Conservation (phyloP, 2,329 filamentous ascomycete genomes). For the Leptographium radiaticola region DNA sequence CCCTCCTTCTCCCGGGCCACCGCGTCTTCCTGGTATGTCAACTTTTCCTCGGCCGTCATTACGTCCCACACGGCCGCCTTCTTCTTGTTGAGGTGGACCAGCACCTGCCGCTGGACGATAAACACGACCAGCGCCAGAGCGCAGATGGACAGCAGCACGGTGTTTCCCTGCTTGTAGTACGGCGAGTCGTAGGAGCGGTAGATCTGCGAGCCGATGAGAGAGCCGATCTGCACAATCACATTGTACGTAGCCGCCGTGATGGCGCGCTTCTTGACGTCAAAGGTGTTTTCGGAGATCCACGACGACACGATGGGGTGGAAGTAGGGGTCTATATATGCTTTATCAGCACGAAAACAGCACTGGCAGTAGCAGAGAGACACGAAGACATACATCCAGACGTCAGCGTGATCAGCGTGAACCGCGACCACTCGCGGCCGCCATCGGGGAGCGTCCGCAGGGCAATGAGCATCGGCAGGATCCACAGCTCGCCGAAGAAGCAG, state of each 20-base stretch:
- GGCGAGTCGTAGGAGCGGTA: conserved; percentile 42
- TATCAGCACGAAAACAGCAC: background rate
- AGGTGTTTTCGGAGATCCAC: conserved; percentile 3
- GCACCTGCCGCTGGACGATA: conserved; percentile 28
- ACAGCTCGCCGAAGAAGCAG: conserved; percentile 21
- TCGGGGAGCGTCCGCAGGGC: conserved; percentile 35
- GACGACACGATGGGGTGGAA: background rate
- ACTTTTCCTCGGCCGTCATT: conserved; percentile 34
- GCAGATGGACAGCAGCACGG: conserved; percentile 35
- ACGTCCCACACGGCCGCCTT: conserved; percentile 32
- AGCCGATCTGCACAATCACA: conserved; percentile 24
- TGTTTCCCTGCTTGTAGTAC: conserved; percentile 40
- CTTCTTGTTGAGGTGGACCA: conserved; percentile 39
- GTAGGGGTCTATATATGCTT: background rate
- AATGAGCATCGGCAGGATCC: conserved; percentile 32
- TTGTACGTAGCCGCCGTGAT: conserved; percentile 4
- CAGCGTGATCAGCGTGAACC: conserved; percentile 38
- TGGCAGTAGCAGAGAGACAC: no score
- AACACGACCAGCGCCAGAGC: conserved; percentile 37
- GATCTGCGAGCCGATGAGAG: conserved; percentile 25
- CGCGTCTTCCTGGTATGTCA: conserved; percentile 29
- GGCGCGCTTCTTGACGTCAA: conserved; percentile 9
- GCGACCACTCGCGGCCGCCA: conserved; percentile 33
- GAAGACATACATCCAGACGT: conserved; percentile 20
- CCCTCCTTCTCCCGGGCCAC: conserved; percentile 20